phyloP scores from a whole-genome alignment of 192 early-diverging fungal species.

The Podila epigama region DNA sequence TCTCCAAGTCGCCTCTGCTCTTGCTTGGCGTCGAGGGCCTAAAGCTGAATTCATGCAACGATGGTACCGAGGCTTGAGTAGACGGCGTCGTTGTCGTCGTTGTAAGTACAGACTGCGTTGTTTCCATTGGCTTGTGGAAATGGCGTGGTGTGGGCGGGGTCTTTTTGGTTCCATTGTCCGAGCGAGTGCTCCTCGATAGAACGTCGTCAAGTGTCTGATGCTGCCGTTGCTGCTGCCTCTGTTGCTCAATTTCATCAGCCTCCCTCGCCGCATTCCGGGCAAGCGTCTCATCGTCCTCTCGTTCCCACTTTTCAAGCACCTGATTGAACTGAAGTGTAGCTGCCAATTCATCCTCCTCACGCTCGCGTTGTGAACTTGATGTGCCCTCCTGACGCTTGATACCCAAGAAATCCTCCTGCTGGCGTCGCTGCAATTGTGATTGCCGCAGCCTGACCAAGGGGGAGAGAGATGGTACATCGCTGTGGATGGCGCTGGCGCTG shows the following conservation, averaged over 20 bases:
- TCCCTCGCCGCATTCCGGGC: slow-evolving; percentile 40
- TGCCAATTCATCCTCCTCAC: not conserved
- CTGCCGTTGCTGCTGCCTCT: too few species aligned
- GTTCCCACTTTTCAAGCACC: slow-evolving; percentile 26
- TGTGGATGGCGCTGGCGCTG: not conserved
- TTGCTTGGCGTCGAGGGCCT: slow-evolving; percentile 7
- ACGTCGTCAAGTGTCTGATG: not conserved
- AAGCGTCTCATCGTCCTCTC: slow-evolving; percentile 34
- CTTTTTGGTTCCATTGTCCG: not conserved
- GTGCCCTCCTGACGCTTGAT: slow-evolving; percentile 2
- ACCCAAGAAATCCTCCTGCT: slow-evolving; percentile 39
- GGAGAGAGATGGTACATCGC: not conserved
- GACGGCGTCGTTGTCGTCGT: too few species aligned
- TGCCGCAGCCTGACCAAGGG: slow-evolving; percentile 40
- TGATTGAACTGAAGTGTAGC: slow-evolving; percentile 8
- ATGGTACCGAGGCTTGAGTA: too few species aligned
- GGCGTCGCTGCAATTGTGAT: slow-evolving; percentile 29
- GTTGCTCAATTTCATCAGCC: slow-evolving; percentile 17
- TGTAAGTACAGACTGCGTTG: too few species aligned
- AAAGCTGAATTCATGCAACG: too few species aligned
- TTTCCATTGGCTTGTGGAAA: not conserved
- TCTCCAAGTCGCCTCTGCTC: not conserved
- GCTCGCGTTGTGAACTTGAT: not conserved
- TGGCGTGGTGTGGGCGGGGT: not conserved
- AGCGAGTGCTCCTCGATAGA: not conserved